Evolutionary conservation across 83 land plant species (phyloP).

Genomic region (Diphasiastrum complanatum): DNA sequence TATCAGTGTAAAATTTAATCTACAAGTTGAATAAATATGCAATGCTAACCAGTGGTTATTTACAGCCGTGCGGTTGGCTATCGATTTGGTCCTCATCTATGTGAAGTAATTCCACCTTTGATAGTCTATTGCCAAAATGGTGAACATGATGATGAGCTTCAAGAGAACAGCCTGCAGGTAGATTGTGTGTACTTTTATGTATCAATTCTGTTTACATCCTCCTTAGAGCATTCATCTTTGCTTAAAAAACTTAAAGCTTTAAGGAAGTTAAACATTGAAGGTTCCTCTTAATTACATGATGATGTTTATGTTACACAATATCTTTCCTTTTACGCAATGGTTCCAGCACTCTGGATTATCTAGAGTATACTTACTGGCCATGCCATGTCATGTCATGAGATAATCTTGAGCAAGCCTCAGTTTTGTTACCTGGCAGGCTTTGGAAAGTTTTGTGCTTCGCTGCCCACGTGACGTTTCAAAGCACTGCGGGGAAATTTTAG

Average conservation of each 20-base stretch:
- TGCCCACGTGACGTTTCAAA: conserved; percentile 89
- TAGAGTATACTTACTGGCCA: no score
- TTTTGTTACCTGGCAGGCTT: conserved; percentile 46
- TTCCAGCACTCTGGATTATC: no score
- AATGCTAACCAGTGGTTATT: no score
- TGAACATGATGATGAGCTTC: conserved; percentile 95
- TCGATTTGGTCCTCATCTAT: conserved; percentile 87
- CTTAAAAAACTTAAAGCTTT: no score
- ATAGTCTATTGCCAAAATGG: conserved; percentile 77
- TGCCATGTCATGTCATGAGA: no score
- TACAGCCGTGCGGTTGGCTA: conserved; percentile 95
- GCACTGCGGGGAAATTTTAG: conserved; percentile 68
- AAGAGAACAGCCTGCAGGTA: conserved; percentile 98
- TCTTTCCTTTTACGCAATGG: no score
- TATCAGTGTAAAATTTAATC: no score
- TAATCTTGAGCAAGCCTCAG: neutral
- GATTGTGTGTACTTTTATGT: neutral
- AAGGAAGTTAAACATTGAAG: conserved; percentile 1
- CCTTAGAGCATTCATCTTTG: no score
- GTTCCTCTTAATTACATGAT: neutral
- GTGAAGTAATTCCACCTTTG: conserved; percentile 78
- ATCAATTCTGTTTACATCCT: conserved; percentile 2
- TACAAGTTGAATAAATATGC: no score
- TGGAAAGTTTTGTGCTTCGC: conserved; percentile 89
- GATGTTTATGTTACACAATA: no score